Evolutionary conservation across 306 rosid genomes (phyloP).

Genomic region (Hippophae rhamnoides): DNA sequence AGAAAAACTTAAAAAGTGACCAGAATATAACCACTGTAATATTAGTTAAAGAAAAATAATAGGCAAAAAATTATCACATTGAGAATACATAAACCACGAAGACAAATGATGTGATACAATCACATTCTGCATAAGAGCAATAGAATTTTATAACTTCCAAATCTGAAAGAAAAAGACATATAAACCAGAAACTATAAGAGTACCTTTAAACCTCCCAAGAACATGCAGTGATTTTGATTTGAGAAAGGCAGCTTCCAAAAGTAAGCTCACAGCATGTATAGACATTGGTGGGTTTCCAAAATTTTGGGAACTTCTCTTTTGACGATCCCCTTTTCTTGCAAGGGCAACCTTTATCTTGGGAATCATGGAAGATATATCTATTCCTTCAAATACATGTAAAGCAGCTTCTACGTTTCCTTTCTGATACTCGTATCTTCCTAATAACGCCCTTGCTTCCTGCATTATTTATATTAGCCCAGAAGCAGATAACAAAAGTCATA

Average conservation of each 20-base stretch:
- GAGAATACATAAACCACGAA: too few relatives aligned
- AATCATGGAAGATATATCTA: constrained; percentile 51
- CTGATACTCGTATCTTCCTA: constrained; percentile 87
- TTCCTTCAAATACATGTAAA: constrained; percentile 79
- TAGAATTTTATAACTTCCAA: neutral
- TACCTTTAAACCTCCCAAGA: constrained; percentile 80
- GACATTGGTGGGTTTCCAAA: constrained; percentile 49
- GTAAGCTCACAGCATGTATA: constrained; percentile 59
- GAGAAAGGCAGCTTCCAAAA: constrained; percentile 72
- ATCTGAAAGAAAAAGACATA: constrained; percentile 11
- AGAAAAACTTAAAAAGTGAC: too few relatives aligned
- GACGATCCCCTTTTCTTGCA: constrained; percentile 41
- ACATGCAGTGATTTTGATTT: constrained; percentile 71
- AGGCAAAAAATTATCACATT: too few relatives aligned
- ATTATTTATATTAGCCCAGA: constrained; percentile 18
- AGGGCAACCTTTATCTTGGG: constrained; percentile 64
- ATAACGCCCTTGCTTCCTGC: constrained; percentile 93
- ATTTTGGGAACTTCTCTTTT: constrained; percentile 45
- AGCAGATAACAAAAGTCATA: neutral
- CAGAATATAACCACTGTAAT: too few relatives aligned
- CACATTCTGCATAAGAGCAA: too few relatives aligned
- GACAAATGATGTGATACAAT: too few relatives aligned
- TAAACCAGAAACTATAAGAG: constrained; percentile 8
- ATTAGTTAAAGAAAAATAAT: too few relatives aligned
- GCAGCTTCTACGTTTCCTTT: constrained; percentile 92